Evolutionary conservation across 2,329 filamentous ascomycete genomes (phyloP), one percentile per base, ranked within the genome.

Genomic region (Aspergillus texensis): DNA sequence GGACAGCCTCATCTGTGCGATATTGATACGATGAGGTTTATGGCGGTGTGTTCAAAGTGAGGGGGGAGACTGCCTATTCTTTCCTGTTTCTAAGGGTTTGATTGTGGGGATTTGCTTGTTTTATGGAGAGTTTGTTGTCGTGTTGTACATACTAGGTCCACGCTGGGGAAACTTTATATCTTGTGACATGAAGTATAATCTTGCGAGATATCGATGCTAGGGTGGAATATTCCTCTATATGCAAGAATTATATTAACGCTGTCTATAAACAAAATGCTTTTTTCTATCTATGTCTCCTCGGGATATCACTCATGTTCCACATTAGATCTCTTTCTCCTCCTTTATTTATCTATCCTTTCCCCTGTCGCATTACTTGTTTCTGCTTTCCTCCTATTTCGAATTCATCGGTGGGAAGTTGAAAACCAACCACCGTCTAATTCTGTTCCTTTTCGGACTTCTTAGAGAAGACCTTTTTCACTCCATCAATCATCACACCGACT

Each of bases 401-500:
- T 26, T 26, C 6, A n/a, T 41, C 39, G 24, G 28, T 14, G 24
- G 12, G 14, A 14, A 28, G 21, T 24, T 24, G 14, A 48, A 41
- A 16, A 48, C 14, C 46, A 39, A 52, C 66, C 50, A 52, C 48
- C 9, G 30, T 48, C 66, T 53, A 66, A 55, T 68, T 55, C 57
- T 71, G 61, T 10, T 21, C 61, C 50, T 70, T 68, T 46, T 63
- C 65, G 59, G 70, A 68, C 65, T 68, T 70, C 53, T 60, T 67
- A 45, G 52, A 66, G 53, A 74, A 76, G 36, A 69, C 43, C 46
- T 65, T 67, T 71, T 74, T 77, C 1, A 78, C 61, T 34, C 64
- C 58, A 19, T 73, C 75, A 48, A 82, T 67, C 41, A 76, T 53
- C 72, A 78, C 81, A 2, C 82, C 84, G n/a, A 82, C 57, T 2